Base-by-base conservation (phyloP, 1,139 yeast genomes). In the Groenewaldozyma sp. region DNA sequence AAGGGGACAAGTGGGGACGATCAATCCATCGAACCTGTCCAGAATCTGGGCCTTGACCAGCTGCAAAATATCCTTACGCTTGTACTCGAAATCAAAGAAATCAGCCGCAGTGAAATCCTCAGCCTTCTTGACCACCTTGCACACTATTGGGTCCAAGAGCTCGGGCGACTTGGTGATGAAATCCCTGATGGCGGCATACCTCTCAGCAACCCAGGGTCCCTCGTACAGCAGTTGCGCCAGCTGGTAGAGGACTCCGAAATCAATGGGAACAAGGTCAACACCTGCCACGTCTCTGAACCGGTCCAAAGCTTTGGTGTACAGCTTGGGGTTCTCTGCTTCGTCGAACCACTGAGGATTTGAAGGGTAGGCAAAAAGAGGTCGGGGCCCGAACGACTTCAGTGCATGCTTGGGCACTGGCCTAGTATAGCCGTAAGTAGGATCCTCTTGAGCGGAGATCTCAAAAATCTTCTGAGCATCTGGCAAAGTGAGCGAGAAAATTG, bases 121-220 rank as follows among this genome's bases (percentile, higher is more conserved):
- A 35, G 95, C 97, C 39, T 86, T 77, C 51, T 71, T 71, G 50
- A 91, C 80, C 56, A 91, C 86, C 26, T 70, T 60, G 34, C 69
- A 60, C n/a, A 88, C 97, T 6, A 86, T 82, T 35, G 94, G 93
- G 60, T 91, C 95, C 54, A 88, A 67, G 31, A 71, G 68, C 35
- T 65, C 72, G 26, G 91, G 84, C 51, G 77, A 73, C 16, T 83
- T 66, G n/a, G 69, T 72, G 42, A 83, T 69, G 55, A 87, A 83
- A 31, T 80, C 83, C 51, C 76, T 74, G 31, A 78, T 74, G 16
- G 95, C 95, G 46, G 86, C 76, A 63, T 78, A 87, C 51, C 98
- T 75, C 65, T 91, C 98, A 21, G 94, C 83, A 9, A 91, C 97
- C 98, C 98, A 91, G n/a, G 97, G 84, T 42, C 98, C 98, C 54